A percentile compares a stretch with the other conserved stretches of the same genome.
Evolutionary conservation across 352 stramenopile genomes (phyloP).

Genomic region (Globisporangium okanoganense): DNA sequence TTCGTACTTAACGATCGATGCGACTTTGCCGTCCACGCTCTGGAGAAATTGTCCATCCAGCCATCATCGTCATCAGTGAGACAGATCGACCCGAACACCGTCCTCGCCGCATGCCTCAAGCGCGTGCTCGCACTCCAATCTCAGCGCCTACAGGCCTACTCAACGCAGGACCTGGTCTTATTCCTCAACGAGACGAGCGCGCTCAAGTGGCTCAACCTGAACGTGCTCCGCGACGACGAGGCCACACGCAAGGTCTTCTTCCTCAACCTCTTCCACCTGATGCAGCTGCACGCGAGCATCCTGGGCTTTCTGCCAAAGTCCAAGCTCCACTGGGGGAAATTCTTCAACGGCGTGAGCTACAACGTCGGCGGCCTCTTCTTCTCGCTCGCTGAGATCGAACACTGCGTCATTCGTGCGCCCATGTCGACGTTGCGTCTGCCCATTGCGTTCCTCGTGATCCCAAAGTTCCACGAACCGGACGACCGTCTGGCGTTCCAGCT

Average conservation of each 20-base stretch:
- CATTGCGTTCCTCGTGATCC: slow-evolving; percentile 45
- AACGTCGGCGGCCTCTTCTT: slow-evolving; percentile 38
- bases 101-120: slow-evolving; percentile 15
- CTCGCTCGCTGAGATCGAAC: slow-evolving; percentile 55
- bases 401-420: slow-evolving; percentile 40
- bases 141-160: slow-evolving; percentile 15
- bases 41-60: neutral
- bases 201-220: slow-evolving; percentile 30
- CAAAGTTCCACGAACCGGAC: slow-evolving; percentile 28
- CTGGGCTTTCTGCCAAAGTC: slow-evolving; percentile 40
- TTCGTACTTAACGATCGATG: slow-evolving; percentile 49
- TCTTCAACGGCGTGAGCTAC: slow-evolving; percentile 60
- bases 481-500: slow-evolving; percentile 24
- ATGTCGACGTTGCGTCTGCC: slow-evolving; percentile 33
- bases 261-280: slow-evolving; percentile 57
- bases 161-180: slow-evolving; percentile 28
- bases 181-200: slow-evolving; percentile 33
- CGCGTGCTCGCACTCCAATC: slow-evolving; percentile 21
- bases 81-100: slow-evolving; percentile 13
- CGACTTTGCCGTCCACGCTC: slow-evolving; percentile 18
- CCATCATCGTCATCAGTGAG: neutral
- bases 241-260: slow-evolving; percentile 37
- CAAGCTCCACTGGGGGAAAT: slow-evolving; percentile 47
- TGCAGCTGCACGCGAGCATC: slow-evolving; percentile 41
- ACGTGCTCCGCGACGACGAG: slow-evolving; percentile 15